Percentiles rank a stretch among this genome's conserved stretches.
These are phyloP conservation scores for Ceratobasidium sp. DNA, from an alignment of 1,284 basidiomycete genomes.

Conservation along the genomic window DNA sequence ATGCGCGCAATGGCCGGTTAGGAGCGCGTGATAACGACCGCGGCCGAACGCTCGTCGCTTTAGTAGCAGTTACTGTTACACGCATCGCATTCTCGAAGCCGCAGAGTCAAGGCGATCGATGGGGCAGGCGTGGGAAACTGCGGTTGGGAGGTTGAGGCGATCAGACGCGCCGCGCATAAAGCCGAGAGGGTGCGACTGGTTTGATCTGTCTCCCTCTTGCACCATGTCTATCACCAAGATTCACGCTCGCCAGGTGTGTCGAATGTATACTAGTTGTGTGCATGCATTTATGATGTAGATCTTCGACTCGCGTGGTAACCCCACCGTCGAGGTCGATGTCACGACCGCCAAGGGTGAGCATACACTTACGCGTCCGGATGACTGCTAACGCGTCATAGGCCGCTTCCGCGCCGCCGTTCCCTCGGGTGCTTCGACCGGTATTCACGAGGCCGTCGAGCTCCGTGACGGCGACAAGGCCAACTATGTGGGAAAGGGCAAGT, in stretches of 20 bases:
- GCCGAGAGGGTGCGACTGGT: background rate
- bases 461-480: conserved; percentile 93
- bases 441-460: conserved; percentile 98
- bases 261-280: background rate
- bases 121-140: conserved; percentile 13
- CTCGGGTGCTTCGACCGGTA: conserved; percentile 97
- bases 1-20: background rate
- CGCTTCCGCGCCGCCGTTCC: conserved; percentile 95
- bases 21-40: background rate
- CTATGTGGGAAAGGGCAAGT: conserved; percentile 93
- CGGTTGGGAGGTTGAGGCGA: background rate
- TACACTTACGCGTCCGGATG: conserved; percentile 40
- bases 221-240: conserved; percentile 88
- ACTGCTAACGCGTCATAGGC: conserved; percentile 58
- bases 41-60: conserved; percentile 18
- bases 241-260: conserved; percentile 81
- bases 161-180: conserved; percentile 15
- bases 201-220: conserved; percentile 35
- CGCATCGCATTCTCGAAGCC: background rate
- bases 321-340: conserved; percentile 95
- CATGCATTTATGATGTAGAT: conserved; percentile 61
- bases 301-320: conserved; percentile 96
- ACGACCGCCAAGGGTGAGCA: conserved; percentile 81
- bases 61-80: background rate
- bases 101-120: conserved; percentile 24